These are phyloP conservation scores for Salix dunnii DNA, from an alignment of 345 rosid species.

Conservation along the genomic window DNA sequence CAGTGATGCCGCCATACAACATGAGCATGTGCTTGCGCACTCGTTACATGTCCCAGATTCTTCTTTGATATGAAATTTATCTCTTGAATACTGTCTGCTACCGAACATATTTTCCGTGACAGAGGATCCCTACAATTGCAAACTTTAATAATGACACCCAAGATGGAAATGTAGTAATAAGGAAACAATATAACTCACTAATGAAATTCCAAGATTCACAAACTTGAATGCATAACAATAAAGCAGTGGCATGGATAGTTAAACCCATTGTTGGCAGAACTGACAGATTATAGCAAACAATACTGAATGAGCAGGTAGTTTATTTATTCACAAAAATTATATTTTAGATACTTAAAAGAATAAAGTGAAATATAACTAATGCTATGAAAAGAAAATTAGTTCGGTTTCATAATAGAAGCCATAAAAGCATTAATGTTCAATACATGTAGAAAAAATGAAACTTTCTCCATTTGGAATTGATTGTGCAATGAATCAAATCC, in stretches of 20 bases:
- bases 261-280: not conserved
- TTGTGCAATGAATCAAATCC: not conserved
- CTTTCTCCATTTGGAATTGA: not conserved
- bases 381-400: not conserved
- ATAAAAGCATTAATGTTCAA: not conserved
- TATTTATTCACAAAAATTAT: not conserved
- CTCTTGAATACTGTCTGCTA: not conserved
- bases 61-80: conserved; percentile 5
- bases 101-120: conserved; percentile 2
- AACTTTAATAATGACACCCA: too few relatives aligned
- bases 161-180: not conserved
- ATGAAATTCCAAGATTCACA: not conserved
- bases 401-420: not conserved
- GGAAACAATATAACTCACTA: not conserved
- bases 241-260: not conserved
- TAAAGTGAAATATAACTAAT: not conserved
- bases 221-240: not conserved
- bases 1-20: conserved; percentile 13
- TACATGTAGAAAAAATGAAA: not conserved
- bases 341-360: not conserved
- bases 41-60: conserved; percentile 6
- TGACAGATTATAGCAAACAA: not conserved
- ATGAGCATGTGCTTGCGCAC: conserved; percentile 13
- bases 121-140: conserved; percentile 11
- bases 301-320: not conserved